phyloP scores from a whole-genome alignment of 768 basidiomycete species.

The Xerocomellus dryophilus region DNA sequence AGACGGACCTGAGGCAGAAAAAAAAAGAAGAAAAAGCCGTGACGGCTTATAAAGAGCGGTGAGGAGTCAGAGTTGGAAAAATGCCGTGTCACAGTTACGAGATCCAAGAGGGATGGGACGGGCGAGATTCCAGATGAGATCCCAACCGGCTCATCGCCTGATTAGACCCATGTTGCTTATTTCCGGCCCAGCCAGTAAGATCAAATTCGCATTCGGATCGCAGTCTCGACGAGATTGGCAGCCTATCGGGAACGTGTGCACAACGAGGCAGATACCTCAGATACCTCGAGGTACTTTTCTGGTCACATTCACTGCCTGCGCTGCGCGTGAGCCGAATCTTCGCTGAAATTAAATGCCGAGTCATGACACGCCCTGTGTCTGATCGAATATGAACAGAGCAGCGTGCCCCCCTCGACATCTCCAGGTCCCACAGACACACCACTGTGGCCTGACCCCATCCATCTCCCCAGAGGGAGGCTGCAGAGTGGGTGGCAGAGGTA shows the following conservation, averaged over 20 bases:
- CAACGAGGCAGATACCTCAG: conserved; percentile 28
- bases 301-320: conserved; percentile 10
- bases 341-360: conserved; percentile 25
- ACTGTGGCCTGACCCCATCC: neutral
- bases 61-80: conserved; percentile 12
- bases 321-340: conserved; percentile 6
- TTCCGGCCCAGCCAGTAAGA: conserved; percentile 25
- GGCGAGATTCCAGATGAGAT: conserved; percentile 27
- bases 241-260: conserved; percentile 25
- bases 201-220: conserved; percentile 17
- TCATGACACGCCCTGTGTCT: neutral
- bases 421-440: conserved; percentile 4
- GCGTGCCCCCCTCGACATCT: conserved; percentile 7
- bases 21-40: conserved; percentile 8
- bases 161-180: conserved; percentile 30
- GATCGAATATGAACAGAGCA: neutral
- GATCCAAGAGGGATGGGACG: conserved; percentile 6
- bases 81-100: conserved; percentile 27
- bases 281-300: conserved; percentile 2
- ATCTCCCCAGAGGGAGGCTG: neutral
- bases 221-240: conserved; percentile 29
- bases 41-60: conserved; percentile 27
- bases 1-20: conserved; percentile 1
- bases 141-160: conserved; percentile 11
- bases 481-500: neutral